Base-by-base conservation (phyloP, 768 basidiomycete genomes). In the Lactifluus volemus region DNA sequence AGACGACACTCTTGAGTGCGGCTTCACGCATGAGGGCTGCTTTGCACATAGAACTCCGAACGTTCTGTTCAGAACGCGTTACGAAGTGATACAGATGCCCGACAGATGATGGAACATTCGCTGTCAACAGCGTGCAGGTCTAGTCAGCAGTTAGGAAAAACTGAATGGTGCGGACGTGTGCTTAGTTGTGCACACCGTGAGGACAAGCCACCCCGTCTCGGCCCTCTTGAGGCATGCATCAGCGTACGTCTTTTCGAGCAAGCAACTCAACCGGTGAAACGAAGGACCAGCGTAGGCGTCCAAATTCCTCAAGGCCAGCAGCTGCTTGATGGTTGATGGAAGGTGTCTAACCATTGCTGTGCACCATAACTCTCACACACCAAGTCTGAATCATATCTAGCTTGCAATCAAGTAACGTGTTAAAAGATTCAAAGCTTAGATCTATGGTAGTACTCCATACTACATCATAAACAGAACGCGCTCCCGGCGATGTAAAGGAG, bases 21-120 rank as follows among this genome's bases (percentile, higher is more conserved):
- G 89, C 83, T 76, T 96, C 93, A 49, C 93, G 81, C 83, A 96
- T 93, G 65, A 92, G 71, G 65, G 90, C 88, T 64, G 89, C 89
- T 70, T 79, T 85, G 73, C 82, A 81, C 60, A 88, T 78, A 64
- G 81, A 74, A 61, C 66, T 68, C 48, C 71, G 71, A 64, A 75
- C 72, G 58, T 71, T 70, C 56, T 75, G 73, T 63, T 75, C 73
- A 59, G 75, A 72, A 62, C 82, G 77, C 12, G 86, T 84, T 53
- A 83, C 82, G 73, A 89, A 93, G 49, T 83, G 85, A 71, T 92
- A 96, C 66, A 96, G 75, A 68, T 89, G 83, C 17, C 86, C 88
- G 41, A 95, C 75, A 42, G 88, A 80, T 44, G 85, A 81, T 19
- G 93, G 92, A 58, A 85, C 81, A 73, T 95, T 95, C 53, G 81